Evolutionary conservation across 176 grass and related monocot genomes (phyloP).

Genomic region (Aegilops sharonensis): DNA sequence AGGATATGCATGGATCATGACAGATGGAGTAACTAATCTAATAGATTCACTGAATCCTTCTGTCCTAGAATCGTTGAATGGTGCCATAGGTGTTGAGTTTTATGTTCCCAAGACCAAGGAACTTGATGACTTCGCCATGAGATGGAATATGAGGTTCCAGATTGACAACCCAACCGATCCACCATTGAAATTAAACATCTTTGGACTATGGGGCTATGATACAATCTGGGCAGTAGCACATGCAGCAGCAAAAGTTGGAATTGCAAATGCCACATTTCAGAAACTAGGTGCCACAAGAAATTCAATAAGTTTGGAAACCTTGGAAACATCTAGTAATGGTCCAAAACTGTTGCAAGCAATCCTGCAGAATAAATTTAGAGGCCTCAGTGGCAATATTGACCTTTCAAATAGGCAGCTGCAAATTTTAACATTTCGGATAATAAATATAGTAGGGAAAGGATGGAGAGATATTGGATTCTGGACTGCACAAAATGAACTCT

Average conservation of each 20-base stretch:
- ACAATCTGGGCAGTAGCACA: constrained; percentile 50
- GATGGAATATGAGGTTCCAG: constrained; percentile 53
- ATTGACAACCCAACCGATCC: constrained; percentile 42
- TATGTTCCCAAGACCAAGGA: constrained; percentile 39
- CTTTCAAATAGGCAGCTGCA: constrained; percentile 49
- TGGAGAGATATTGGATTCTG: constrained; percentile 47
- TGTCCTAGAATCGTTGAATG: constrained; percentile 34
- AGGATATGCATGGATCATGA: constrained; percentile 60
- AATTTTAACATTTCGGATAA: constrained; percentile 33
- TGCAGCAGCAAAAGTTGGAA: constrained; percentile 30
- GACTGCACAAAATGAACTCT: constrained; percentile 38
- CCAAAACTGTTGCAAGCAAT: constrained; percentile 45
- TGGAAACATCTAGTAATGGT: constrained; percentile 35
- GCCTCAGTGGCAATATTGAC: constrained; percentile 49
- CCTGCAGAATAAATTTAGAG: constrained; percentile 44
- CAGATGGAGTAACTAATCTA: constrained; percentile 44
- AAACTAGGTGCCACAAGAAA: constrained; percentile 28
- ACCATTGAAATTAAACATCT: constrained; percentile 31
- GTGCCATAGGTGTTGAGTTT: constrained; percentile 44
- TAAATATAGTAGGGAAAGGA: constrained; percentile 44
- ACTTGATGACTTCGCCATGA: constrained; percentile 38
- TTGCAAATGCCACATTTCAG: constrained; percentile 14
- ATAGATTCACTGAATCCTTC: constrained; percentile 33
- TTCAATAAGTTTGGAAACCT: constrained; percentile 10
- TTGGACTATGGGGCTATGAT: constrained; percentile 55